Base-by-base conservation (phyloP, 495 filamentous ascomycete genomes). In the Aspergillus campestris region DNA sequence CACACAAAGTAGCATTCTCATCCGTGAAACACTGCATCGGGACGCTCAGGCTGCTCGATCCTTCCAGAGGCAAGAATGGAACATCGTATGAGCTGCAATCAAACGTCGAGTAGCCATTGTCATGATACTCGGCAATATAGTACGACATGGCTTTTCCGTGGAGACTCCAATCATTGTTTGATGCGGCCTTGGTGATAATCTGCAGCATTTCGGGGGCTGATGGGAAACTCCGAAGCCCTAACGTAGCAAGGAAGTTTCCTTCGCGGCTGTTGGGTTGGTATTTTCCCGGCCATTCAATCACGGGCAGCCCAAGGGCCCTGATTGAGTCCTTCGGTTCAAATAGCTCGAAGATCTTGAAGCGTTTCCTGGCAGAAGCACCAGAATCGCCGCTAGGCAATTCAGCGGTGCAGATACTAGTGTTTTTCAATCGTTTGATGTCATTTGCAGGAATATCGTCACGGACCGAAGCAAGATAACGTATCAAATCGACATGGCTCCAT, bases 401-500 rank as follows among this genome's bases (percentile, higher is more conserved):
- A 2, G 88, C 84, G 34, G 84, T 85, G 50, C 89, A 95, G 27
- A 96, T 84, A 15, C 78, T 79, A 1, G 86, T 86, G 29, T 77
- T 73, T 31, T 73, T 84, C 28, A 99, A 76, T 49, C 83, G 83
- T 49, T 78, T 81, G 43, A 96, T 77, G 61, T 99, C 94, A 30
- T 82, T 83, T 8, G 64, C 54, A 7, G 92, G 94, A 44, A 99
- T 95, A 57, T 99, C 94, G 38, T 89, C 79, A 42, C 79, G 78
- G 7, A 99, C 89, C 11, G 89, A 91, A 8, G 87, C 77, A 34
- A 99, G 76, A 54, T 99, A 99, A 48, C 83, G 86, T 64, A 99
- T 91, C 11, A 99, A 73, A 52, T 97, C 90, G 37, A 94, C 81
- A 59, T 97, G 92, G 51, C 82, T 94, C 87, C 86, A 95, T 71